These are phyloP conservation scores for Yarrowia osloensis DNA, from an alignment of 805 yeast genomes.

Conservation along the genomic window DNA sequence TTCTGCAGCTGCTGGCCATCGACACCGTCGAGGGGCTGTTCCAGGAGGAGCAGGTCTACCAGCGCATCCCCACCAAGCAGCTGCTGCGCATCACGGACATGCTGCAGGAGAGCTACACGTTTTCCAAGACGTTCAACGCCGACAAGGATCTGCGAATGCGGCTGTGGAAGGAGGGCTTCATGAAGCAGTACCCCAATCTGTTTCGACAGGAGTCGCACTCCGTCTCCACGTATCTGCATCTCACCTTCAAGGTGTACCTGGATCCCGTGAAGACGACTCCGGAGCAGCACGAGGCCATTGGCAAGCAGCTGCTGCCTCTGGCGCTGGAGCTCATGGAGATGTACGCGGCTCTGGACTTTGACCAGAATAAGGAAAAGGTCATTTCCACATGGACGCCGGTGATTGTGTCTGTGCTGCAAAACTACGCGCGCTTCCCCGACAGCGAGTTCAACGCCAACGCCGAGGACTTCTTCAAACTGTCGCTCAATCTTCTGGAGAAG, in stretches of 20 bases:
- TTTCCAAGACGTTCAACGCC: slow-evolving; percentile 84
- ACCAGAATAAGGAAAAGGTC: slow-evolving; percentile 69
- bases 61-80: slow-evolving; percentile 64
- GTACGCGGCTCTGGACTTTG: slow-evolving; percentile 58
- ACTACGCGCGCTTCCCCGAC: slow-evolving; percentile 71
- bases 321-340: slow-evolving; percentile 71
- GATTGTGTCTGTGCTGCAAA: slow-evolving; percentile 81
- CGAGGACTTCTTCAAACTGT: slow-evolving; percentile 39
- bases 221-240: slow-evolving; percentile 79
- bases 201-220: slow-evolving; percentile 89
- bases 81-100: slow-evolving; percentile 61
- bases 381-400: slow-evolving; percentile 90
- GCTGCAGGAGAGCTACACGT: slow-evolving; percentile 69
- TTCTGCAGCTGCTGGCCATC: slow-evolving; percentile 83
- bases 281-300: slow-evolving; percentile 55
- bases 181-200: slow-evolving; percentile 88
- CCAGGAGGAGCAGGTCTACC: slow-evolving; percentile 65
- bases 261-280: slow-evolving; percentile 48
- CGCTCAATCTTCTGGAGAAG: slow-evolving; percentile 42
- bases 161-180: slow-evolving; percentile 87
- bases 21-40: slow-evolving; percentile 81
- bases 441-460: slow-evolving; percentile 40
- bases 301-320: slow-evolving; percentile 61
- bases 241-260: slow-evolving; percentile 77
- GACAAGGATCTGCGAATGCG: slow-evolving; percentile 86